A percentile compares a stretch with the other conserved stretches of the same genome.
Evolutionary conservation across 202 grass and related monocot genomes (phyloP).

Genomic region (Tripidium arundinaceum): DNA sequence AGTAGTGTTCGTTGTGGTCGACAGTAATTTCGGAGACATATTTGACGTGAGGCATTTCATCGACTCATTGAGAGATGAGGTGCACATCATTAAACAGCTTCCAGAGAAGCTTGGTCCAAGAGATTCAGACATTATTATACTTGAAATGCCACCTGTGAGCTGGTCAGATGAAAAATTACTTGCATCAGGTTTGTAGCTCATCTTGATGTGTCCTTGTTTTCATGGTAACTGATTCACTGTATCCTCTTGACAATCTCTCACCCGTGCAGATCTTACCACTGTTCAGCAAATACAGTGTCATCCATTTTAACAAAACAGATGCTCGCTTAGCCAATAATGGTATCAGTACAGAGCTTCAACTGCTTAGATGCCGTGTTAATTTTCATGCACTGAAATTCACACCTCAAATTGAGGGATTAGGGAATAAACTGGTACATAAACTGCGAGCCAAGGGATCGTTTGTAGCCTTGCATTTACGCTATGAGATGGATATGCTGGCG

Average conservation of each 20-base stretch:
- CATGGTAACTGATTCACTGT: neutral
- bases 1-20: conserved; percentile 13
- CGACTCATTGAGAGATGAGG: conserved; percentile 76
- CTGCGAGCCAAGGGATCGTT: conserved; percentile 60
- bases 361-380: conserved; percentile 87
- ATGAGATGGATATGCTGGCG: conserved; percentile 98
- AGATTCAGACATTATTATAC: conserved; percentile 37
- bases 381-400: conserved; percentile 90
- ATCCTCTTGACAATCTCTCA: conserved; percentile 26
- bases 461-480: conserved; percentile 92
- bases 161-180: conserved; percentile 98
- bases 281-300: conserved; percentile 74
- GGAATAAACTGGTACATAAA: conserved; percentile 61
- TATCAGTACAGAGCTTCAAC: conserved; percentile 66
- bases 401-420: conserved; percentile 68
- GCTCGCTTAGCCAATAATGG: conserved; percentile 95
- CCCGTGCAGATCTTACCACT: conserved; percentile 80
- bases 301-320: conserved; percentile 98
- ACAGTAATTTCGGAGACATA: conserved; percentile 88
- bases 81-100: conserved; percentile 70
- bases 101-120: conserved; percentile 48
- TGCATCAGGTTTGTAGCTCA: conserved; percentile 72
- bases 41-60: conserved; percentile 96
- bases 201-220: conserved; percentile 1
- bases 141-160: conserved; percentile 77